Evolutionary conservation across 2,329 filamentous ascomycete species (phyloP).

Genomic region (Ascochyta pisi): DNA sequence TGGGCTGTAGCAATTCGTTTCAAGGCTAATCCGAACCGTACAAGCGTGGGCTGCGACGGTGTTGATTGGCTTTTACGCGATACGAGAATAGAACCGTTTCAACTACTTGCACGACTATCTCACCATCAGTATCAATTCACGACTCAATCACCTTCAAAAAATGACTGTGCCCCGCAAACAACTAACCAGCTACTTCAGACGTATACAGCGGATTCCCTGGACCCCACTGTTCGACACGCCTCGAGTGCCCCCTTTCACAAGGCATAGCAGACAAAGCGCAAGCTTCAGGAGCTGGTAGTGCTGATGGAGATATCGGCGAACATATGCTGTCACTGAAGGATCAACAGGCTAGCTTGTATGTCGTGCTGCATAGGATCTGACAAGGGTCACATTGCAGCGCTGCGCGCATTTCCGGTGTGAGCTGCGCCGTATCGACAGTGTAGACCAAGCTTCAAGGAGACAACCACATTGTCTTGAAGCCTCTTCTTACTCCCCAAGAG

Average conservation of each 20-base stretch:
- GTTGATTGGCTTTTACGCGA: slow-evolving; percentile 18
- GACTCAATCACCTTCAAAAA: slow-evolving; percentile 12
- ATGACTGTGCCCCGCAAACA: background rate
- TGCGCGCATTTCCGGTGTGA: background rate
- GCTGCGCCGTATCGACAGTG: background rate
- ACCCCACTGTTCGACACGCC: background rate
- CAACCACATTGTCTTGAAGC: background rate
- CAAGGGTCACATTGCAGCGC: background rate
- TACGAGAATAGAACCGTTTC: slow-evolving; percentile 30
- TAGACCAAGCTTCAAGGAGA: background rate
- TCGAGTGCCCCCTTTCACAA: background rate
- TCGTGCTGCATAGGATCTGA: background rate
- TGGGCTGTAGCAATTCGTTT: slow-evolving; percentile 18
- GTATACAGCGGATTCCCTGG: background rate
- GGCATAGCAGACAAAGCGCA: background rate
- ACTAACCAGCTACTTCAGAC: background rate
- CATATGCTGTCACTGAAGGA: background rate
- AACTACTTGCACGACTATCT: slow-evolving; percentile 18
- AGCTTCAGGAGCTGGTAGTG: background rate
- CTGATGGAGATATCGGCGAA: background rate
- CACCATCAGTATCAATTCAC: slow-evolving; percentile 24
- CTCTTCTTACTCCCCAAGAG: background rate
- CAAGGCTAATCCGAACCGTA: slow-evolving; percentile 6
- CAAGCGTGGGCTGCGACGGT: slow-evolving; percentile 3
- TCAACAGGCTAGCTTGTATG: background rate